Evolutionary conservation across 164 flowering plant species (phyloP).

Genomic region (Vitis rotundifolia): DNA sequence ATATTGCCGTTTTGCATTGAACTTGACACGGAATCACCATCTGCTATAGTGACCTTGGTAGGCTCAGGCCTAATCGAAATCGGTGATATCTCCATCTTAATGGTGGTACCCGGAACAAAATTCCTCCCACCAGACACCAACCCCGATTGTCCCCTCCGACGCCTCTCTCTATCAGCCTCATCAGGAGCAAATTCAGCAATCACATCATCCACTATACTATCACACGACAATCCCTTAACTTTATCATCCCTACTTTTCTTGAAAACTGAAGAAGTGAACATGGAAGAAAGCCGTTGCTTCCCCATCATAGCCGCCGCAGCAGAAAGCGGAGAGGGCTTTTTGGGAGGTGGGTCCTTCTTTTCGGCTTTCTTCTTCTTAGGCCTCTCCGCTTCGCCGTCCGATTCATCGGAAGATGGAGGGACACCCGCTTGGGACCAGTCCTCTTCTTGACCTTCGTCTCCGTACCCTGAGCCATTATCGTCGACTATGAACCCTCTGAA

Average conservation of each 20-base stretch:
- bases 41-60: background rate
- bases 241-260: constrained; percentile 58
- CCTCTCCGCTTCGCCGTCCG: constrained; percentile 46
- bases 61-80: constrained; percentile 17
- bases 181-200: constrained; percentile 90
- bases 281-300: constrained; percentile 71
- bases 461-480: constrained; percentile 81
- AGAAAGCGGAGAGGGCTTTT: constrained; percentile 55
- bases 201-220: constrained; percentile 85
- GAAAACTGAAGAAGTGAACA: constrained; percentile 81
- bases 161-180: constrained; percentile 74
- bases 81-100: constrained; percentile 29
- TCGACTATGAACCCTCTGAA: constrained; percentile 71
- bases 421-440: constrained; percentile 69
- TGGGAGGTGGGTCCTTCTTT: constrained; percentile 46
- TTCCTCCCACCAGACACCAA: background rate
- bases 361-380: constrained; percentile 54
- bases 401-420: constrained; percentile 61
- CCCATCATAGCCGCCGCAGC: constrained; percentile 94
- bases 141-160: constrained; percentile 44
- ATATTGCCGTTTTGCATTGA: constrained; percentile 1
- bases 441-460: constrained; percentile 88
- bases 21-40: constrained; percentile 1
- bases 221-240: constrained; percentile 38
- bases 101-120: constrained; percentile 2